Conservation (phyloP, 176 grass and related monocot genomes). For the Oropetium thomaeum region DNA sequence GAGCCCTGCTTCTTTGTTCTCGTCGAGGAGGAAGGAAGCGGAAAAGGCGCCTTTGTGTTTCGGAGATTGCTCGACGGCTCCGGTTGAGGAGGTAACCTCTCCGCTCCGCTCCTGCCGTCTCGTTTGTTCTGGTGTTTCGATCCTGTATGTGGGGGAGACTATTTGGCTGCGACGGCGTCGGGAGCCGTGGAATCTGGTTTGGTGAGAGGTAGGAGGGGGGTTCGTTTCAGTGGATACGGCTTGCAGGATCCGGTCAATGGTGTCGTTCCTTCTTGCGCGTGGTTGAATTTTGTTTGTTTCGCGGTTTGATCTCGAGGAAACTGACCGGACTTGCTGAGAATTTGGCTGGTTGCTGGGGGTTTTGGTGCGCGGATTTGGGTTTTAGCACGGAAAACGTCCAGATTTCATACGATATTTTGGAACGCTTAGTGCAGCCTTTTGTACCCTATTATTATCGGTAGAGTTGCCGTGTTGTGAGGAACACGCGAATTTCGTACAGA, state of each 20-base stretch:
- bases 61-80: background rate
- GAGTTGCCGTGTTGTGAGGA: background rate
- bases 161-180: background rate
- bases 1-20: background rate
- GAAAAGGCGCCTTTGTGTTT: too few relatives aligned
- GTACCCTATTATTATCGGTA: background rate
- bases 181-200: background rate
- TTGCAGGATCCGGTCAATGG: background rate
- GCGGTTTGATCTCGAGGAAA: conserved; percentile 28
- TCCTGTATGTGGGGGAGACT: background rate
- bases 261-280: background rate
- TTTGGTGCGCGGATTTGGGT: background rate
- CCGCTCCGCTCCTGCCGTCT: background rate
- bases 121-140: background rate
- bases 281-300: background rate
- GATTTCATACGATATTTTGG: background rate
- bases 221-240: background rate
- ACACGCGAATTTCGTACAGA: background rate
- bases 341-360: background rate
- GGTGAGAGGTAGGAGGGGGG: background rate
- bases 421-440: background rate
- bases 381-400: background rate
- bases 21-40: background rate
- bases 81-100: conserved; percentile 46
- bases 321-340: background rate